Evolutionary conservation across 345 rosid genomes (phyloP).

Genomic region (Aurinia saxatilis): DNA sequence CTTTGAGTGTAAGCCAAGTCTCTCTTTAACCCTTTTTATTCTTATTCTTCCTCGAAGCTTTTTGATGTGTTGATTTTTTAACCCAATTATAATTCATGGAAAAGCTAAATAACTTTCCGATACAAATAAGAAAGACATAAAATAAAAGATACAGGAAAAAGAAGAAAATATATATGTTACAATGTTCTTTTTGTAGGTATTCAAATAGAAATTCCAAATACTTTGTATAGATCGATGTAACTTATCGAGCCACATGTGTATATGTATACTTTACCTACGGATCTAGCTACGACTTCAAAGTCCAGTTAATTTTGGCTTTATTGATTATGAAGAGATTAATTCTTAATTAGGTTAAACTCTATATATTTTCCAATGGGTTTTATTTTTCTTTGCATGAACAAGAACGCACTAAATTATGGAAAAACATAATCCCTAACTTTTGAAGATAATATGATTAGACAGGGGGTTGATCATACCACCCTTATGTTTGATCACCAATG

Average conservation of each 20-base stretch:
- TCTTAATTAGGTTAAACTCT: not conserved
- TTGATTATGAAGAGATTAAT: not conserved
- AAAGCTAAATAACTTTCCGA: conserved; percentile 26
- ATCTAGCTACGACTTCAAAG: no score
- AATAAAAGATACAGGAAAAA: not conserved
- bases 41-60: conserved; percentile 24
- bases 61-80: conserved; percentile 13
- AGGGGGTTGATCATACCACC: conserved; percentile 3
- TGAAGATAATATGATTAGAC: conserved; percentile 6
- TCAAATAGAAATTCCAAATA: not conserved
- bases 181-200: conserved; percentile 1
- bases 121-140: not conserved
- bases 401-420: no score
- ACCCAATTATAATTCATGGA: conserved; percentile 5
- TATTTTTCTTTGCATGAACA: not conserved
- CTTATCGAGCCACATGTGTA: conserved; percentile 11
- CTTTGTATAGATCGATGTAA: not conserved
- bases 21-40: conserved; percentile 15
- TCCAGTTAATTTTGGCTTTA: not conserved
- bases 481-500: not conserved
- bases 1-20: conserved; percentile 20
- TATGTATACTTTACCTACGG: not conserved
- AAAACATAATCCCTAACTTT: no score
- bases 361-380: not conserved
- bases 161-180: no score